Percentiles rank a stretch among this genome's conserved stretches.
These are phyloP conservation scores for Eremothecium sinecaudum DNA, from an alignment of 1,139 yeast genomes.

Conservation along the genomic window DNA sequence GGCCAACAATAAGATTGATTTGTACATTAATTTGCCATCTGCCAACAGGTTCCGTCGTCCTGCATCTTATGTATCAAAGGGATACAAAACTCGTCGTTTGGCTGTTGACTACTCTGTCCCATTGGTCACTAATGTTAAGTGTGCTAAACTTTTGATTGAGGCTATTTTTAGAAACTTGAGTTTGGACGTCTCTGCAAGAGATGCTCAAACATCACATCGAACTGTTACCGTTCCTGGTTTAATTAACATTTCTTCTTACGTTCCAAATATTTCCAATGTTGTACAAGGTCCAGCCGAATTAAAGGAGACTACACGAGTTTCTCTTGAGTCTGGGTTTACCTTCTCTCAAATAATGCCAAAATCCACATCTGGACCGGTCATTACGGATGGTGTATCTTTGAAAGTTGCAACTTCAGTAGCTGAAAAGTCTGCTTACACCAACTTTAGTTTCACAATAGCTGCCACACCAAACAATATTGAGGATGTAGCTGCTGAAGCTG, in stretches of 20 bases:
- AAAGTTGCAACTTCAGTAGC: constrained; percentile 53
- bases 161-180: constrained; percentile 67
- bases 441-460: constrained; percentile 74
- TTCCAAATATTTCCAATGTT: constrained; percentile 53
- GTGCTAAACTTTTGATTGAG: constrained; percentile 91
- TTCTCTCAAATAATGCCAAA: constrained; percentile 75
- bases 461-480: constrained; percentile 65
- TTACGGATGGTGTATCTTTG: constrained; percentile 58
- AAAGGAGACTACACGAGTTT: constrained; percentile 57
- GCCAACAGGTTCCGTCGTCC: constrained; percentile 98
- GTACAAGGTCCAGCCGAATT: constrained; percentile 41
- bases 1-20: constrained; percentile 92
- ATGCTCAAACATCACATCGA: constrained; percentile 85
- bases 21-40: constrained; percentile 94
- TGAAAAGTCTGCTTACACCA: constrained; percentile 59
- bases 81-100: constrained; percentile 98
- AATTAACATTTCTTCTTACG: constrained; percentile 70
- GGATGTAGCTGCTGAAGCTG: constrained; percentile 53
- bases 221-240: constrained; percentile 81
- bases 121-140: constrained; percentile 91
- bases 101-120: constrained; percentile 99
- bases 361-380: constrained; percentile 50
- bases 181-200: constrained; percentile 65
- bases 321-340: constrained; percentile 83
- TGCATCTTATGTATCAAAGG: constrained; percentile 94